Conservation (phyloP, 192 early-diverging fungal species). For the Powellomyces hirtus region DNA sequence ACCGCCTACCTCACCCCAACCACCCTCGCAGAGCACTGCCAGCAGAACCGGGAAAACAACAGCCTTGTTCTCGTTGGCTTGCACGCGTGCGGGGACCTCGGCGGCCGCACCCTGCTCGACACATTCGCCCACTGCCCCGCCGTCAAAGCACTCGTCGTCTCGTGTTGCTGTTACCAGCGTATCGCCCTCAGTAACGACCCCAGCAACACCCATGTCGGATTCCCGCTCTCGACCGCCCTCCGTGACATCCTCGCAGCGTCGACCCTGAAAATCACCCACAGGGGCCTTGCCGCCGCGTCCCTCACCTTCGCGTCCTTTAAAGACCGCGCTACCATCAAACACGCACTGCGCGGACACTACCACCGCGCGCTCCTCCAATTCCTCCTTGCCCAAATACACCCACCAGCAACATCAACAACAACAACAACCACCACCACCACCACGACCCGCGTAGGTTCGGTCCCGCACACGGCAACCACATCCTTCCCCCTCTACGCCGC, state of each 20-base stretch:
- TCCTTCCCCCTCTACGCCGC: not conserved
- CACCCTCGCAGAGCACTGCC: too few species aligned
- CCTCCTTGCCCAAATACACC: not conserved
- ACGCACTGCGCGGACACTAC: constrained; percentile 2
- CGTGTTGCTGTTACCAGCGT: constrained; percentile 21
- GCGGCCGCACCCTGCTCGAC: constrained; percentile 6
- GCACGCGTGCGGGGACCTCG: constrained; percentile 16
- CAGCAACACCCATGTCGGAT: not conserved
- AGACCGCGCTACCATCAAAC: constrained; percentile 1
- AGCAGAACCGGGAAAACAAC: not conserved
- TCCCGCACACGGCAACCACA: not conserved
- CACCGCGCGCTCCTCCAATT: constrained; percentile 10
- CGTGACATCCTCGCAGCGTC: not conserved
- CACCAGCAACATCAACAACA: too few species aligned
- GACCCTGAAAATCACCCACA: not conserved
- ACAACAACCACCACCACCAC: too few species aligned
- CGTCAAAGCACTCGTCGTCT: constrained; percentile 11
- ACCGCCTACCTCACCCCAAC: not conserved
- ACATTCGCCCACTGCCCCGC: constrained; percentile 8
- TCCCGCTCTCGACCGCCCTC: not conserved
- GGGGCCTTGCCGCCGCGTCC: not conserved
- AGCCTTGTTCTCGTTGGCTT: constrained; percentile 1
- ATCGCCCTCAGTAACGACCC: not conserved
- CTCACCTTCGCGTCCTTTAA: constrained; percentile 13
- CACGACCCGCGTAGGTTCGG: not conserved